Evolutionary conservation across 2,329 filamentous ascomycete genomes (phyloP).

Genomic region (Fusarium coicis): DNA sequence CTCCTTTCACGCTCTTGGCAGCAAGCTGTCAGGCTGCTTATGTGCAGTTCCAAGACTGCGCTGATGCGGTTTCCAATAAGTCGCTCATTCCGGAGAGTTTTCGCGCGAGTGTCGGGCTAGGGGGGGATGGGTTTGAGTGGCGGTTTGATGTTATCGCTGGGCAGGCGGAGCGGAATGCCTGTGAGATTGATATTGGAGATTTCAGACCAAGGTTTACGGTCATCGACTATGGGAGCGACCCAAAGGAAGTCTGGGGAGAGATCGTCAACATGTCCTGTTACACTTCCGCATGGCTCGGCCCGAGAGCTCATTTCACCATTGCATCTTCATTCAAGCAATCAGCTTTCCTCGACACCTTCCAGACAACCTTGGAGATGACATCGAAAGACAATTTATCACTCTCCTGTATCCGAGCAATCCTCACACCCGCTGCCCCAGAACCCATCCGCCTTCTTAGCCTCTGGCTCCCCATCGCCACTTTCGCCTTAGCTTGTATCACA

Average conservation of each 20-base stretch:
- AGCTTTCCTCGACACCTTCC: conserved; percentile 14
- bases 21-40: conserved; percentile 11
- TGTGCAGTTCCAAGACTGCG: conserved; percentile 26
- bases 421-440: conserved; percentile 6
- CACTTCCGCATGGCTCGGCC: neutral
- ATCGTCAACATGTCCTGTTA: conserved; percentile 19
- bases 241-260: neutral
- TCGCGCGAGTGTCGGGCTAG: neutral
- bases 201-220: neutral
- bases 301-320: conserved; percentile 12
- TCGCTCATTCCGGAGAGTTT: conserved; percentile 21
- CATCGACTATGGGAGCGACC: neutral
- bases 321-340: conserved; percentile 2
- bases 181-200: neutral
- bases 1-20: neutral
- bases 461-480: conserved; percentile 17
- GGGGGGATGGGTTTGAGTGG: neutral
- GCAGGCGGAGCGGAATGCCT: neutral
- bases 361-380: conserved; percentile 3
- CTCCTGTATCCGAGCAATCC: neutral
- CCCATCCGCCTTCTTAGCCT: conserved; percentile 11
- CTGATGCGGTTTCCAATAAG: neutral
- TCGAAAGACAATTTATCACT: neutral
- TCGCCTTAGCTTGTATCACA: neutral
- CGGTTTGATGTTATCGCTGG: neutral